Conservation (phyloP, 1,284 basidiomycete species). For the Naganishia sp. region DNA sequence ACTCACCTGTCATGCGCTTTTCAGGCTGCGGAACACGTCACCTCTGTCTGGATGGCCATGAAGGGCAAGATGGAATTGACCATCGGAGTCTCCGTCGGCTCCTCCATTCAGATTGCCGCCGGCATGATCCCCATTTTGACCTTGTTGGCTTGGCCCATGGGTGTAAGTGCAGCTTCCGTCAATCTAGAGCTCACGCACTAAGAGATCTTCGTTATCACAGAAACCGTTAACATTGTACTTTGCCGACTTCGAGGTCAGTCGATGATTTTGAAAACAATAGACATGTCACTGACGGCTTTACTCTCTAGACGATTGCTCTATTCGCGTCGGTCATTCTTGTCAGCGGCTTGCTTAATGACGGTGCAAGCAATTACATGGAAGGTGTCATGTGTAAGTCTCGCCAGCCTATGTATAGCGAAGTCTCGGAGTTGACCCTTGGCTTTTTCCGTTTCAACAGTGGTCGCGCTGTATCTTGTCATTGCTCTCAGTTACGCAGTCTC, state of each 20-base stretch:
- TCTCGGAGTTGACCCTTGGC: background rate
- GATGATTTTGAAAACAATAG: conserved; percentile 31
- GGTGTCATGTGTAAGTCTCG: conserved; percentile 62
- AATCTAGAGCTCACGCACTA: background rate
- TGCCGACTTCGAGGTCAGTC: conserved; percentile 68
- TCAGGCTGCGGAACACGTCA: conserved; percentile 68
- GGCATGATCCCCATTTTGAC: conserved; percentile 84
- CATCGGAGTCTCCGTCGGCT: conserved; percentile 85
- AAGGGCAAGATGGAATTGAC: conserved; percentile 77
- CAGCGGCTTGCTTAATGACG: conserved; percentile 71
- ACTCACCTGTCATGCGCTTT: background rate
- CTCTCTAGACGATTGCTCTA: conserved; percentile 69
- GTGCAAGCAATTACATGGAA: conserved; percentile 84
- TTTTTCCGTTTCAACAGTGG: conserved; percentile 46
- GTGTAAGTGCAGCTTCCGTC: conserved; percentile 36
- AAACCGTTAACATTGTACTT: conserved; percentile 83
- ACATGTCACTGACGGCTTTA: background rate
- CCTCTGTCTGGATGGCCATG: conserved; percentile 84
- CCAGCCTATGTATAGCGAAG: background rate
- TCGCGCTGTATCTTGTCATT: conserved; percentile 66
- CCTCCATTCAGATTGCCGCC: conserved; percentile 86
- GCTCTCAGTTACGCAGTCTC: conserved; percentile 56
- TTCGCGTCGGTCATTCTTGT: conserved; percentile 83
- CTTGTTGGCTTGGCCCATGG: conserved; percentile 75
- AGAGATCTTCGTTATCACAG: background rate